A percentile compares a stretch with the other conserved stretches of the same genome.
phyloP scores from a whole-genome alignment of 1,284 basidiomycete genomes.

The Pseudozyma sp. region DNA sequence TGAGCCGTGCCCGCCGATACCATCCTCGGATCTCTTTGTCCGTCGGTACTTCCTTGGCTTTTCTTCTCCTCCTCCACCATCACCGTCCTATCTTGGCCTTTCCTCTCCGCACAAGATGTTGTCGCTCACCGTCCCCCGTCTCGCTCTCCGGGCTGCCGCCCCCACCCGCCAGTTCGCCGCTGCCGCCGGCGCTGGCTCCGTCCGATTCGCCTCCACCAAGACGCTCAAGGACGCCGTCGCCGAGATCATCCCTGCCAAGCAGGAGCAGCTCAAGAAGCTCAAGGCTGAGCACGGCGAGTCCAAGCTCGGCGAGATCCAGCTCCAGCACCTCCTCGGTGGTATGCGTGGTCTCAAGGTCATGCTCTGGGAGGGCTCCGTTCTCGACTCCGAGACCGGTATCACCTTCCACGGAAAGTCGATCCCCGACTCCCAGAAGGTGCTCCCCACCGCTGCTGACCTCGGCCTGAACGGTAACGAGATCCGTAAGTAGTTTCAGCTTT shows the following conservation, averaged over 20 bases:
- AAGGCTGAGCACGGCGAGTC: slow-evolving; percentile 64
- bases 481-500: slow-evolving; percentile 45
- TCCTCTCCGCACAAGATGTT: slow-evolving; percentile 48
- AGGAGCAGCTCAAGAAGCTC: slow-evolving; percentile 67
- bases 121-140: slow-evolving; percentile 63
- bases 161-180: slow-evolving; percentile 64
- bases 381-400: slow-evolving; percentile 67
- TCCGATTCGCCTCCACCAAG: slow-evolving; percentile 66
- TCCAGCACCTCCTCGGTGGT: slow-evolving; percentile 66
- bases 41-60: neutral
- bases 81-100: slow-evolving; percentile 24
- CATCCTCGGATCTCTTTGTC: neutral
- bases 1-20: neutral
- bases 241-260: slow-evolving; percentile 67
- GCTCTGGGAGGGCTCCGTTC: slow-evolving; percentile 69
- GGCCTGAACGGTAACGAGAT: slow-evolving; percentile 67
- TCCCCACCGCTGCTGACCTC: slow-evolving; percentile 64
- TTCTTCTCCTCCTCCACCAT: slow-evolving; percentile 14
- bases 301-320: slow-evolving; percentile 65
- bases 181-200: slow-evolving; percentile 51
- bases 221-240: slow-evolving; percentile 65
- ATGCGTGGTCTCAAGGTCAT: slow-evolving; percentile 69
- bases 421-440: slow-evolving; percentile 67
- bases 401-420: slow-evolving; percentile 68
- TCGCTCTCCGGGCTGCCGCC: slow-evolving; percentile 60